Evolutionary conservation across 805 yeast genomes (phyloP).

Genomic region (Starmerella bombi): DNA sequence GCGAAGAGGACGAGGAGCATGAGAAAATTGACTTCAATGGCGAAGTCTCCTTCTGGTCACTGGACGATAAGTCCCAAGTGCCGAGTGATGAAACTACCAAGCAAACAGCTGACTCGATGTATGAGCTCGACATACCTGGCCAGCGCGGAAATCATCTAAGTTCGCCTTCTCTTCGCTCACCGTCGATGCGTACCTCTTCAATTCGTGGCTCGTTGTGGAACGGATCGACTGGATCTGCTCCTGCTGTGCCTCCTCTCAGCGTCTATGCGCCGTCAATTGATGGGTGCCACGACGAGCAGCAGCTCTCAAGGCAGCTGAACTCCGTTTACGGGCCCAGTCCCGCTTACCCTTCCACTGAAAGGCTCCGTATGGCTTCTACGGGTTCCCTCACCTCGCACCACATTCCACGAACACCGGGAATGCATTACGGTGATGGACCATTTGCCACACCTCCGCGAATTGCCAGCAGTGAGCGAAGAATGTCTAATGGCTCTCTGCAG

Average conservation of each 20-base stretch:
- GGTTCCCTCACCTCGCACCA: background rate
- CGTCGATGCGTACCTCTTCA: background rate
- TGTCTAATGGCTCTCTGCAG: background rate
- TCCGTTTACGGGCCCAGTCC: slow-evolving; percentile 19
- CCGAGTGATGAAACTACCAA: background rate
- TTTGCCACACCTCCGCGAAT: slow-evolving; percentile 15
- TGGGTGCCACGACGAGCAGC: background rate
- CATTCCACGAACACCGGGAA: background rate
- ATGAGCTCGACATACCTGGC: no score
- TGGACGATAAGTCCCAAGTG: background rate
- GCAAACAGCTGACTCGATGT: background rate
- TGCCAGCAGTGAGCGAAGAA: background rate
- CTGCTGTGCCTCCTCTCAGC: background rate
- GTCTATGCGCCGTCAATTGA: background rate
- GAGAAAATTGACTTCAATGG: slow-evolving; percentile 28
- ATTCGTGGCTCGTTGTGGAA: background rate
- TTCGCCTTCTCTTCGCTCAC: background rate
- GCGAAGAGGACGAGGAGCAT: slow-evolving; percentile 28
- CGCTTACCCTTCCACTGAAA: slow-evolving; percentile 16
- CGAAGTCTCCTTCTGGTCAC: slow-evolving; percentile 24
- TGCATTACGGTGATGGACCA: slow-evolving; percentile 6
- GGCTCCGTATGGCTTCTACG: slow-evolving; percentile 12
- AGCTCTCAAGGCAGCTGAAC: background rate
- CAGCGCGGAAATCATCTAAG: background rate
- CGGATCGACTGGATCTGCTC: background rate